These are phyloP conservation scores for Lipomyces sp. DNA, from an alignment of 805 yeast genomes.

Conservation along the genomic window DNA sequence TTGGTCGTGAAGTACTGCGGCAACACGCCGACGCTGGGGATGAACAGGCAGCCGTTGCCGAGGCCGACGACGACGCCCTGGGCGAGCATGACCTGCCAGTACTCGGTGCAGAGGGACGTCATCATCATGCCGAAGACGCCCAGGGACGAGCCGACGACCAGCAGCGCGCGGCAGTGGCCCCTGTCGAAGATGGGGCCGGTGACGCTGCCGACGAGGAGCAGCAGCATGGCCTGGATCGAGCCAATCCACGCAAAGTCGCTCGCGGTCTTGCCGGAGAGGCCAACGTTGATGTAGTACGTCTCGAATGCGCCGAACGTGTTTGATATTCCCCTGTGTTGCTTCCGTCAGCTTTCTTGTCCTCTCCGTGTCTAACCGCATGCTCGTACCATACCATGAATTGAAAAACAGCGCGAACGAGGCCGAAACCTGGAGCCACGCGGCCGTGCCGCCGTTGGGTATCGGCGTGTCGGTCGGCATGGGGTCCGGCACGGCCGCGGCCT, in stretches of 20 bases:
- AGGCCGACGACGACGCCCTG: conserved; percentile 51
- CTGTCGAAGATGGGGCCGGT: conserved; percentile 35
- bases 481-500: no score
- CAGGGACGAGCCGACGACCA: conserved; percentile 27
- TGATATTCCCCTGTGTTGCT: conserved; percentile 50
- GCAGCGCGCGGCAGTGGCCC: conserved; percentile 31
- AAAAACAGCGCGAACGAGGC: no score
- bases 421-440: no score
- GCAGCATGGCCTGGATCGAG: conserved; percentile 34
- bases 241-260: conserved; percentile 38
- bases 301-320: conserved; percentile 32
- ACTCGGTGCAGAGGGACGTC: conserved; percentile 39
- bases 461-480: no score
- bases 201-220: conserved; percentile 29
- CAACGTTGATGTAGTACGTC: conserved; percentile 29
- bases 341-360: no score
- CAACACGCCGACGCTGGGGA: conserved; percentile 45
- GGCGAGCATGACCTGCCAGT: conserved; percentile 52
- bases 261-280: conserved; percentile 27
- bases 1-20: conserved; percentile 46
- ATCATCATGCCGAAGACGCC: conserved; percentile 35
- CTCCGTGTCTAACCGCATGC: no score
- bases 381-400: no score
- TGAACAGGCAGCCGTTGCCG: conserved; percentile 44
- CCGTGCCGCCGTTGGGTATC: no score